Base-by-base conservation (phyloP, 345 rosid genomes). In the Salix dunnii region DNA sequence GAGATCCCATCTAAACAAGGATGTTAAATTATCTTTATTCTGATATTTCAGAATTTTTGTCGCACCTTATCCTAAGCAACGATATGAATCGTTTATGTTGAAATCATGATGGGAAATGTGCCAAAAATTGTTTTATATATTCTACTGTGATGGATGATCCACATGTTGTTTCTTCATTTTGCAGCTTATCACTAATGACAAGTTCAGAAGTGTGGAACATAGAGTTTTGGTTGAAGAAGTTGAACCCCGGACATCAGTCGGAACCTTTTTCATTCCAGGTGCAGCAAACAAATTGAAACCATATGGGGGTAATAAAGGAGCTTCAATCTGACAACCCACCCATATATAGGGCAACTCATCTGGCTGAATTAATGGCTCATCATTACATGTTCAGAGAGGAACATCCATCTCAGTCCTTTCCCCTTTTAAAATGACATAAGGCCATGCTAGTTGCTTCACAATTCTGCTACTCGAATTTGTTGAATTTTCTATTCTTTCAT, bases 261-360 rank as follows among this genome's bases (percentile, higher is more conserved):
- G 84, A 48, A 73, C 86, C 62, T 79, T 84, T 58, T 84, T 79
- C 76, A 80, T 82, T 76, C 88, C 90, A 76, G 73, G 85, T 40
- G 61, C 74, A 17, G 76, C 76, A n/a, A 81, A 81, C 36, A 74
- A 78, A 28, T 70, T 55, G 31, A 82, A 65, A 72, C 81, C 67
- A 0, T 83, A 77, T 51, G n/a, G 86, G 75, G 20, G 87, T 89
- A 60, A 71, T 82, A 18, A 80, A 81, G 36, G 84, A 86, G 82
- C 86, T 88, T 63, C 81, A 82, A 3, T 77, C 76, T 62, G 60
- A 75, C 53, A 48, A 76, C 75, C 80, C 81, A 5, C 88, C 87
- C 18, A 75, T 73, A 1, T 86, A 88, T 70, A 80, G 83, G 31
- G 85, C 71, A 77, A 82, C 85, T 36, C 62, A 70, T 74, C 6